Conservation (phyloP, 1,284 basidiomycete genomes). For the Calocybe gambosa region DNA sequence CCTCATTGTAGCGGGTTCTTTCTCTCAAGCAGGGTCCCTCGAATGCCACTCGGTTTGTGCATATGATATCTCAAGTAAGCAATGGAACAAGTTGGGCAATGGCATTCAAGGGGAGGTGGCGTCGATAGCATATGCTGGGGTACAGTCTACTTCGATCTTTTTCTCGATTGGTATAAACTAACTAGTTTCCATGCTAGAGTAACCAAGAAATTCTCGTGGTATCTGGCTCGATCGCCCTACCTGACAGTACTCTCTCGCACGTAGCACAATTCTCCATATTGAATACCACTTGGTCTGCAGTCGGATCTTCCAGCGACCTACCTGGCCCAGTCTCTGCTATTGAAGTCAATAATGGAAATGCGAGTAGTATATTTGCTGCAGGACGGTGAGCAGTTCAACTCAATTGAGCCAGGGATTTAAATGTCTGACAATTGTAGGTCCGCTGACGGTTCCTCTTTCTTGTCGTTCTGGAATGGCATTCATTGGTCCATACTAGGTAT, state of each 20-base stretch:
- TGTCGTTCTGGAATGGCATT: conserved; percentile 78
- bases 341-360: conserved; percentile 78
- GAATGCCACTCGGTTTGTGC: conserved; percentile 78
- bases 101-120: conserved; percentile 82
- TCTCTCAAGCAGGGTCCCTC: conserved; percentile 72
- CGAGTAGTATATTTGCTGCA: conserved; percentile 84
- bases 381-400: conserved; percentile 54
- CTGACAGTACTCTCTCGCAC: conserved; percentile 53
- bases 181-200: conserved; percentile 31
- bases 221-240: conserved; percentile 69
- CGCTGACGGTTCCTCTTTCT: conserved; percentile 59
- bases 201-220: conserved; percentile 63
- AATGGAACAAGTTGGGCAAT: conserved; percentile 80
- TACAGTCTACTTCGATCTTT: conserved; percentile 32
- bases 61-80: conserved; percentile 59
- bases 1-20: conserved; percentile 83
- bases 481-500: conserved; percentile 66
- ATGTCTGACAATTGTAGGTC: conserved; percentile 31
- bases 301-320: conserved; percentile 62
- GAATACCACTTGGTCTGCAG: conserved; percentile 67
- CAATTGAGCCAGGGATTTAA: neutral
- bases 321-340: conserved; percentile 90
- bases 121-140: conserved; percentile 76
- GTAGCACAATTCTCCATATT: conserved; percentile 68
- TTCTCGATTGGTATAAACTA: conserved; percentile 4